Percentiles rank a stretch among this genome's conserved stretches.
These are phyloP conservation scores for Thinopyrum elongatum DNA, from an alignment of 176 grass and related monocot species.

Conservation along the genomic window DNA sequence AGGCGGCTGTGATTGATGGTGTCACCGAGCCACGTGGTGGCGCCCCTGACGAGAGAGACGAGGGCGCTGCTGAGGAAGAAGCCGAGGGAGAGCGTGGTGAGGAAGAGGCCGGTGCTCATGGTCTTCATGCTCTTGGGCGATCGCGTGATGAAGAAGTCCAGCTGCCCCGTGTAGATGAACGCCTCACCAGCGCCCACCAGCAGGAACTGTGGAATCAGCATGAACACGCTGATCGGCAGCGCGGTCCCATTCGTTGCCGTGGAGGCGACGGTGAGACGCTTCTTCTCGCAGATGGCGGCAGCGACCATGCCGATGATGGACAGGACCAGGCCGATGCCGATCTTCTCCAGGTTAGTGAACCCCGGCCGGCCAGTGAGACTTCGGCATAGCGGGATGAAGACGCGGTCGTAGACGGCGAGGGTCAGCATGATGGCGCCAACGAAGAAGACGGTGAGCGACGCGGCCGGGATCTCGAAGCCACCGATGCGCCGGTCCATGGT, in stretches of 20 bases:
- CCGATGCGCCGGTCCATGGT: conserved; percentile 80
- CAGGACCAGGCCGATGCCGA: conserved; percentile 64
- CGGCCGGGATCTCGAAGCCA: conserved; percentile 67
- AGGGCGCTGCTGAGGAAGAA: conserved; percentile 18
- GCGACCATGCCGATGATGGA: conserved; percentile 59
- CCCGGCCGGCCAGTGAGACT: conserved; percentile 45
- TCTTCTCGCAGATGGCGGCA: conserved; percentile 26
- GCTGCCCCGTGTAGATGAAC: conserved; percentile 13
- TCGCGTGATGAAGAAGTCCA: conserved; percentile 9
- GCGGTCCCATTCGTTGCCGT: not conserved
- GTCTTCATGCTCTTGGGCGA: conserved; percentile 17
- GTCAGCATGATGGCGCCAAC: conserved; percentile 73
- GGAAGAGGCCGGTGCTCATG: conserved; percentile 10
- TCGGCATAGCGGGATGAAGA: conserved; percentile 66
- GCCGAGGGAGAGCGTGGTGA: conserved; percentile 21
- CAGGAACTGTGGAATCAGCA: conserved; percentile 36
- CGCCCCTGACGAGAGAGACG: conserved; percentile 35
- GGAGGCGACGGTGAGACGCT: conserved; percentile 24
- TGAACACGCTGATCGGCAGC: conserved; percentile 74
- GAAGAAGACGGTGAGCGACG: conserved; percentile 81
- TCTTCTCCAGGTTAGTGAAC: conserved; percentile 66
- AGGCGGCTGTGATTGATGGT: conserved; percentile 70
- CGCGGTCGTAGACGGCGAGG: conserved; percentile 68
- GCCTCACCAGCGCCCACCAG: conserved; percentile 8
- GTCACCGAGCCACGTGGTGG: conserved; percentile 66